These are phyloP conservation scores for Melanogaster broomeanus DNA, from an alignment of 768 basidiomycete genomes.

Conservation along the genomic window DNA sequence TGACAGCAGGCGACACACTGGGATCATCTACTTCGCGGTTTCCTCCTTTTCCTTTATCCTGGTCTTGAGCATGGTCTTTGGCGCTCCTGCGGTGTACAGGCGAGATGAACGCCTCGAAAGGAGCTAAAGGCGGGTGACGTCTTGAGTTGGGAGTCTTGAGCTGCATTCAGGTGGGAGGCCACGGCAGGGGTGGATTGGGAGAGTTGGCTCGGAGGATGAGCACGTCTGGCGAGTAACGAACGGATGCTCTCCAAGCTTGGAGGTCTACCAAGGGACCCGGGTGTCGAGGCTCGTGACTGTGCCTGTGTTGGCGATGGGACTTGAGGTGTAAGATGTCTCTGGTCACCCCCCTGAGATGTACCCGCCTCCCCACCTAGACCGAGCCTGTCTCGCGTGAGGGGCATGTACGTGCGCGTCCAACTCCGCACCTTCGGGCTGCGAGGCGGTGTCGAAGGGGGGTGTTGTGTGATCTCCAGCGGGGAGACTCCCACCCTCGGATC, in stretches of 20 bases:
- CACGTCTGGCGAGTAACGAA: slow-evolving; percentile 13
- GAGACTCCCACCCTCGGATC: too few relatives aligned
- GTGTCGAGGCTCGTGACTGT: too few relatives aligned
- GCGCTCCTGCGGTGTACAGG: neutral
- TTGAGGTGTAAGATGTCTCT: neutral
- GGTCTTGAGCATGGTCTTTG: neutral
- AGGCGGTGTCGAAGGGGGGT: neutral
- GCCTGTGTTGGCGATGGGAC: too few relatives aligned
- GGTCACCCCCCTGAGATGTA: neutral
- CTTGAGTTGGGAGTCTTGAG: neutral
- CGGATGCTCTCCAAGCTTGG: slow-evolving; percentile 20
- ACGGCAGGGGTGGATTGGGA: neutral
- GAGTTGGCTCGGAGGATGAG: neutral
- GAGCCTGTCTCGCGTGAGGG: neutral
- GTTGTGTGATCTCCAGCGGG: neutral
- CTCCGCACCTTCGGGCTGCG: too few relatives aligned
- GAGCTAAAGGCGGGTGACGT: neutral
- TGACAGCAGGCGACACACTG: neutral
- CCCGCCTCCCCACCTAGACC: neutral
- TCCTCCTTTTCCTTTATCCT: slow-evolving; percentile 3
- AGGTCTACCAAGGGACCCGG: neutral
- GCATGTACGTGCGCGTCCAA: too few relatives aligned
- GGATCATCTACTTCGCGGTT: neutral
- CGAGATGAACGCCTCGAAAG: slow-evolving; percentile 27
- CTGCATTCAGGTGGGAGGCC: neutral